phyloP scores from a whole-genome alignment of 345 rosid species.

The Ceriops zippeliana region DNA sequence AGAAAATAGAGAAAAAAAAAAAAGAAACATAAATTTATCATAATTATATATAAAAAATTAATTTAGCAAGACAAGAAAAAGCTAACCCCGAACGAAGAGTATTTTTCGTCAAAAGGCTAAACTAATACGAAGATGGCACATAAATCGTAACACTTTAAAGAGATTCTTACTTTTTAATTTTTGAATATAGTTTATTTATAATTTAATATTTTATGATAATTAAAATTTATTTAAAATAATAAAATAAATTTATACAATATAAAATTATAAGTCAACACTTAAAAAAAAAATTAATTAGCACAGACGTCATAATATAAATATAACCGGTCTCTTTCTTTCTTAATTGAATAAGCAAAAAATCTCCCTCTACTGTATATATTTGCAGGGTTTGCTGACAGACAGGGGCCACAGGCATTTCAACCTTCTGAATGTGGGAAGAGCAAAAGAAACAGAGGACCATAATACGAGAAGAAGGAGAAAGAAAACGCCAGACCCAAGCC shows the following conservation, averaged over 20 bases:
- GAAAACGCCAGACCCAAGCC: background rate
- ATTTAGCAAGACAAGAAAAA: background rate
- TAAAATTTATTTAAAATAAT: too few species aligned
- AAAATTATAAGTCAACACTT: too few species aligned
- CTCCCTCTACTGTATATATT: too few species aligned
- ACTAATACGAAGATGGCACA: too few species aligned
- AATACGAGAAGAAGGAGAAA: background rate
- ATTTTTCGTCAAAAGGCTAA: background rate
- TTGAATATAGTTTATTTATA: background rate
- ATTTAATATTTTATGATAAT: too few species aligned
- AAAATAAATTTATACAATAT: too few species aligned
- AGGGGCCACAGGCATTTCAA: background rate
- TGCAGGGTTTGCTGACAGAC: too few species aligned
- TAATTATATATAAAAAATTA: background rate
- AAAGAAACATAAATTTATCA: background rate
- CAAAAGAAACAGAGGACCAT: slow-evolving; percentile 6
- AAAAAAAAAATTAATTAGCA: too few species aligned
- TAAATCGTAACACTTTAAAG: too few species aligned
- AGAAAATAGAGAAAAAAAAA: background rate
- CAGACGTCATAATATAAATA: too few species aligned
- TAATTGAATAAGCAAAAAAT: too few species aligned
- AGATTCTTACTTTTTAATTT: too few species aligned
- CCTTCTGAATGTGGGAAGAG: background rate
- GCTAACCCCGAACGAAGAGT: background rate
- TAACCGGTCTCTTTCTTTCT: background rate